Evolutionary conservation across 495 filamentous ascomycete species (phyloP).

Genomic region (Annulohypoxylon bovei): DNA sequence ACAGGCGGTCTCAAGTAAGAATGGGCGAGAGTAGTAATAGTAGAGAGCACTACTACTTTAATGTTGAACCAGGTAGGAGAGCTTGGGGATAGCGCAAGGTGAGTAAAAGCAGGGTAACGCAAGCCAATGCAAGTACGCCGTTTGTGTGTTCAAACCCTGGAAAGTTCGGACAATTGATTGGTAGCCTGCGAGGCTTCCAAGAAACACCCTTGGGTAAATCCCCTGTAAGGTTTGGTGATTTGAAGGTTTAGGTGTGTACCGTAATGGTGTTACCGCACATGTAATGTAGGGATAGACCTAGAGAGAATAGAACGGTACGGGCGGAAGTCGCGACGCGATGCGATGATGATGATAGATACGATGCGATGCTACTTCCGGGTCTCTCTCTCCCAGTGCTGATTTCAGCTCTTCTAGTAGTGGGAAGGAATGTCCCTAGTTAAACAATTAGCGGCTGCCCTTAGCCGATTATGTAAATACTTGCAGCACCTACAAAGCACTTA

Average conservation of each 20-base stretch:
- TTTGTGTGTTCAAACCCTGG: constrained; percentile 35
- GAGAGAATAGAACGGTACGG: neutral
- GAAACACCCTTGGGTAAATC: constrained; percentile 24
- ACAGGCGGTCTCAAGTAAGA: constrained; percentile 29
- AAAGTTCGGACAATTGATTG: constrained; percentile 29
- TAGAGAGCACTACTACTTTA: neutral
- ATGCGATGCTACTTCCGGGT: neutral
- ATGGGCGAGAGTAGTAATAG: neutral
- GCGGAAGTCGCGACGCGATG: neutral
- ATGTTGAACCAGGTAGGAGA: constrained; percentile 8
- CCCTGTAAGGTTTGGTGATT: constrained; percentile 18
- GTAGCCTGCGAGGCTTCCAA: constrained; percentile 23
- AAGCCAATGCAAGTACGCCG: constrained; percentile 39
- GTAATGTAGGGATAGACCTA: neutral
- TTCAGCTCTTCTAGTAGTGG: neutral
- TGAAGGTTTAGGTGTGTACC: constrained; percentile 5
- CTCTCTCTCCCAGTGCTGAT: neutral
- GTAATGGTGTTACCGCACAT: neutral
- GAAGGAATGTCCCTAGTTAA: constrained; percentile 12
- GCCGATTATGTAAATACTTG: constrained; percentile 31
- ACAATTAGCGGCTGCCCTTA: constrained; percentile 24
- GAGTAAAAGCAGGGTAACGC: constrained; percentile 29
- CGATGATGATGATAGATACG: neutral
- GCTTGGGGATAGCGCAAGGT: constrained; percentile 30
- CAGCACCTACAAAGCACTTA: constrained; percentile 5